Conservation (phyloP, 352 stramenopile genomes). For the Globisporangium ultimum region DNA sequence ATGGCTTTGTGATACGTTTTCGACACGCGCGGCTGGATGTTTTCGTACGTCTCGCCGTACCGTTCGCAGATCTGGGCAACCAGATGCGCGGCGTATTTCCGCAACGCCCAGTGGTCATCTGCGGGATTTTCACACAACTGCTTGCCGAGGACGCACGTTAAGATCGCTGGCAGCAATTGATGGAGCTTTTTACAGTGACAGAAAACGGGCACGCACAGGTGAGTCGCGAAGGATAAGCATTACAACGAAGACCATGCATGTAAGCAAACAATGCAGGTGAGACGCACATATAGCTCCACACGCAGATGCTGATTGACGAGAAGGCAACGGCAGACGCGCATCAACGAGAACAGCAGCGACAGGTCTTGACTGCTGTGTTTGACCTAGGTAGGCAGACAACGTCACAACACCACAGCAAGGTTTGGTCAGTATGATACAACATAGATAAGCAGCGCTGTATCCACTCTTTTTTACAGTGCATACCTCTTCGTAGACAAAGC, state of each 20-base stretch:
- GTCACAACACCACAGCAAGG: too few species aligned
- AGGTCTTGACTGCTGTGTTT: slow-evolving; percentile 85
- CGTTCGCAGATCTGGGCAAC: slow-evolving; percentile 82
- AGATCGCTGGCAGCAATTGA: slow-evolving; percentile 91
- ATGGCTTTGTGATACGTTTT: slow-evolving; percentile 90
- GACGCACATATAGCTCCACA: slow-evolving; percentile 82
- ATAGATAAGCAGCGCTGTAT: not conserved
- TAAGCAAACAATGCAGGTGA: not conserved
- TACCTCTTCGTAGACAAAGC: slow-evolving; percentile 86
- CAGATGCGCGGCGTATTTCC: slow-evolving; percentile 79
- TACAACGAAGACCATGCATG: not conserved
- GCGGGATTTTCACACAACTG: slow-evolving; percentile 84
- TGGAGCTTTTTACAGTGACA: slow-evolving; percentile 70
- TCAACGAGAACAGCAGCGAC: slow-evolving; percentile 75
- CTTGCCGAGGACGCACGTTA: slow-evolving; percentile 91
- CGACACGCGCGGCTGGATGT: slow-evolving; percentile 89
- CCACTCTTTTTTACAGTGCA: too few species aligned
- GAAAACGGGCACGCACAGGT: not conserved
- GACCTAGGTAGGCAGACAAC: slow-evolving; percentile 22
- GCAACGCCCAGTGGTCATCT: slow-evolving; percentile 90
- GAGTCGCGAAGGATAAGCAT: not conserved
- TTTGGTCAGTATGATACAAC: not conserved
- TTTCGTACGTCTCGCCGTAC: slow-evolving; percentile 90
- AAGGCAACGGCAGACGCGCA: slow-evolving; percentile 87
- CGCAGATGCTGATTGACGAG: slow-evolving; percentile 90